Evolutionary conservation across 2,329 filamentous ascomycete species (phyloP).

Genomic region (Camillea tinctor): DNA sequence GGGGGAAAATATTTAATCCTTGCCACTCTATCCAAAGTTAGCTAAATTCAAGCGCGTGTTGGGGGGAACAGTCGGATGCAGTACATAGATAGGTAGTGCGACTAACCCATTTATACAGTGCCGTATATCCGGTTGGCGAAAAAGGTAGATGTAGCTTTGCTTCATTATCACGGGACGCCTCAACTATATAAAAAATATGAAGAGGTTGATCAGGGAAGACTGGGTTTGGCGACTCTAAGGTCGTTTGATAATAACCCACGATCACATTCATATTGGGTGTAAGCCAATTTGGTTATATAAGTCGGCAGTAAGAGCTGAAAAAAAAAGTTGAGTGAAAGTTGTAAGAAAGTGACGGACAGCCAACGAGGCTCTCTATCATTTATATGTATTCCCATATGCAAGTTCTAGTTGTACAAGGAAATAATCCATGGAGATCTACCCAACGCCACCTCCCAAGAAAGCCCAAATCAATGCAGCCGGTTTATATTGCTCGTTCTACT

Average conservation of each 20-base stretch:
- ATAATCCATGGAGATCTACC: not conserved
- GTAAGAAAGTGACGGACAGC: not conserved
- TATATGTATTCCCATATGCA: not conserved
- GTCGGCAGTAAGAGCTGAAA: not conserved
- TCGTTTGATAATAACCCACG: not conserved
- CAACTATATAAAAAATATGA: not conserved
- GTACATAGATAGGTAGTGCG: conserved; percentile 7
- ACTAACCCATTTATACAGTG: conserved; percentile 9
- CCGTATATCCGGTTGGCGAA: not conserved
- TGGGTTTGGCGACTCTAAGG: not conserved
- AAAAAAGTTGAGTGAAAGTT: not conserved
- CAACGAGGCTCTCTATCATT: not conserved
- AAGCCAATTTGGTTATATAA: not conserved
- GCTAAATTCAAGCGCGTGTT: not conserved
- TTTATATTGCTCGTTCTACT: conserved; percentile 20
- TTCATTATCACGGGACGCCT: not conserved
- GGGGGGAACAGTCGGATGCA: not conserved
- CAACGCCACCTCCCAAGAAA: not conserved
- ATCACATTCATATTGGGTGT: not conserved
- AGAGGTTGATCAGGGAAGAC: not conserved
- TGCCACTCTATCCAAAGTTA: not conserved
- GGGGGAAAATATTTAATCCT: not conserved
- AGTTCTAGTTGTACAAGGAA: not conserved
- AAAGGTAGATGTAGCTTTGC: not conserved
- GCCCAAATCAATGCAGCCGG: conserved; percentile 9